Percentiles rank a stretch among this genome's conserved stretches.
phyloP scores from a whole-genome alignment of 2,329 filamentous ascomycete species.

The Epichloe festucae region DNA sequence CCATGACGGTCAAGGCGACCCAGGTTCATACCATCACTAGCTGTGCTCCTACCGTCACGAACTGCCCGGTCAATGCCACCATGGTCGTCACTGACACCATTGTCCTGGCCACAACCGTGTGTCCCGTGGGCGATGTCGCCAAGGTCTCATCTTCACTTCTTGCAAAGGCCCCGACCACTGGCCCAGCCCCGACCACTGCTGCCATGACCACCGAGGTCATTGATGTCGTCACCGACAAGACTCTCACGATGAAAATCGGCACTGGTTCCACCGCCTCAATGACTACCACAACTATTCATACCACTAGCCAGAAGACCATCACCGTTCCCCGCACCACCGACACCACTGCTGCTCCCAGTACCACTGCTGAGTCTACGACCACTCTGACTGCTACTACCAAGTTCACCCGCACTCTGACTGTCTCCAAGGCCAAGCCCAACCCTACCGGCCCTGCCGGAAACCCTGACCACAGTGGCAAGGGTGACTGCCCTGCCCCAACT shows the following conservation, averaged over 20 bases:
- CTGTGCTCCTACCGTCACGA: slow-evolving; percentile 42
- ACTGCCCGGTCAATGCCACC: slow-evolving; percentile 32
- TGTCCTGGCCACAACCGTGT: slow-evolving; percentile 28
- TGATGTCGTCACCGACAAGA: slow-evolving; percentile 19
- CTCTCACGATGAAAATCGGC: slow-evolving; percentile 23
- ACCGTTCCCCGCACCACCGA: slow-evolving; percentile 15
- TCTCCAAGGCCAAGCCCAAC: slow-evolving; percentile 10
- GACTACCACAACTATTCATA: slow-evolving; percentile 30
- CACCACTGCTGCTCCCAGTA: slow-evolving; percentile 7
- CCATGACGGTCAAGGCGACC: slow-evolving; percentile 38
- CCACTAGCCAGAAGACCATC: slow-evolving; percentile 27
- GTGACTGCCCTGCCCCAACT: slow-evolving; percentile 9
- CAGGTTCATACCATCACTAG: slow-evolving; percentile 44
- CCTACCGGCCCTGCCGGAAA: slow-evolving; percentile 12
- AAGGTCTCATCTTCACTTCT: slow-evolving; percentile 29
- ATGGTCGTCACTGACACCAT: slow-evolving; percentile 26
- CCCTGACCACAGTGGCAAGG: slow-evolving; percentile 8
- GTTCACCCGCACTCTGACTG: slow-evolving; percentile 22
- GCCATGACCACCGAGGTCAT: slow-evolving; percentile 14
- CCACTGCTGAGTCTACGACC: slow-evolving; percentile 19
- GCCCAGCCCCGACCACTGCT: slow-evolving; percentile 4
- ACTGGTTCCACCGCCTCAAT: slow-evolving; percentile 17
- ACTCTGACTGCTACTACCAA: slow-evolving; percentile 26
- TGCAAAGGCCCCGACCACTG: slow-evolving; percentile 17
- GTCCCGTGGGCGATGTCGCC: slow-evolving; percentile 30